Base-by-base conservation (phyloP, 768 basidiomycete species). In the Boletales sp. region DNA sequence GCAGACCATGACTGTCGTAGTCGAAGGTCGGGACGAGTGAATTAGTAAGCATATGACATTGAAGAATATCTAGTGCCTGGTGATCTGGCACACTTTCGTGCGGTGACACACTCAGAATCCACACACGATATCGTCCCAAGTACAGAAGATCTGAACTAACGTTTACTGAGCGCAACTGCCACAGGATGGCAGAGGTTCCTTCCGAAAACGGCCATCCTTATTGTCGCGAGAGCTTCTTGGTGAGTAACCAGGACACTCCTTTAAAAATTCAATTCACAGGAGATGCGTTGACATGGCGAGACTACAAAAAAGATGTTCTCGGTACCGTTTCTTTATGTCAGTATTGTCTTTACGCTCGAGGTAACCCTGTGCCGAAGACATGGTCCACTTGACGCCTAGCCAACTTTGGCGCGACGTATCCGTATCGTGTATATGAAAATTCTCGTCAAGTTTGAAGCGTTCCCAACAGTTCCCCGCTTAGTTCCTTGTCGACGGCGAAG, bases 1-100 rank as follows among this genome's bases (percentile, higher is more conserved):
- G 75, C 90, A 92, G 56, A 92, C 90, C 90, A 92, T 92, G 70
- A 36, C 41, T 31, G 51, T 56, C 41, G 60, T 45, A 6, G 48
- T 37, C 40, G 8, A 38, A 13, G 24, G 21, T 7, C 18, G 24
- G 27, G 40, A 11, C 11, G n/a, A 13, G 14, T 19, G 14, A 31
- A 51, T 63, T 62, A 57, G 53, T 63, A 51, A 63, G 57, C 62
- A 14, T 14, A 37, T 31, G 10, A 32, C 31, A 32, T 6, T 4
- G 21, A 21, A 21, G 21, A 21, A 21, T 21, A 21, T 19, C 24
- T 12, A 38, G 37, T 17, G 10, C 9, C 11, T 34, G 32, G 32
- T 34, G 32, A 34, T 34, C 32, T 34, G 32, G 32, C 32, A 34
- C 11, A 3, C 32, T 14, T 21, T 4, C 21, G 21, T 21, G 21